phyloP scores from a whole-genome alignment of 1,139 yeast genomes.

The Spathaspora sp. region DNA sequence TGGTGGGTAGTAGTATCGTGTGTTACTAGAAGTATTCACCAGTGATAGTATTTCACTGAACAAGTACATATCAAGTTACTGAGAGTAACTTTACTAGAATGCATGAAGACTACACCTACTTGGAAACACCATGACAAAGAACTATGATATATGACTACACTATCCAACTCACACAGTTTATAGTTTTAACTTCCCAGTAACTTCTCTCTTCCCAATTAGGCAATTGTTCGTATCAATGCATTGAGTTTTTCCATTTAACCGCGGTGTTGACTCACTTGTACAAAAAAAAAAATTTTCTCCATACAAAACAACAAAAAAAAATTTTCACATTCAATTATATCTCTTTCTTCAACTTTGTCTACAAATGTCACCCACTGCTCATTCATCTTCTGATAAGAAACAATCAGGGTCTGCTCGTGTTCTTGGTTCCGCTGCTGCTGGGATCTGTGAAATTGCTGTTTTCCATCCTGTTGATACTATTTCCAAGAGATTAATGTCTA shows the following conservation, averaged over 20 bases:
- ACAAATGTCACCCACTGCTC: slow-evolving; percentile 50
- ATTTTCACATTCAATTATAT: not conserved
- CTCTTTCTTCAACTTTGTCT: not conserved
- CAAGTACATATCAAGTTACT: too few relatives aligned
- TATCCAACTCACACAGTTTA: not conserved
- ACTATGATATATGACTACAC: not conserved
- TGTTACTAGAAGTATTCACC: too few relatives aligned
- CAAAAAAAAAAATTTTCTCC: not conserved
- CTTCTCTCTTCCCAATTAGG: slow-evolving; percentile 4
- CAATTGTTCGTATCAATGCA: not conserved
- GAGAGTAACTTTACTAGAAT: too few relatives aligned
- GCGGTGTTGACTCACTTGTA: slow-evolving; percentile 6
- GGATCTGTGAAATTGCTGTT: slow-evolving; percentile 92
- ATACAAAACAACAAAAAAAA: slow-evolving; percentile 5
- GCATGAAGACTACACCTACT: too few relatives aligned
- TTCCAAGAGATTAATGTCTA: slow-evolving; percentile 96
- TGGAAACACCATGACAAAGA: not conserved
- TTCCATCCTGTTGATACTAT: slow-evolving; percentile 99
- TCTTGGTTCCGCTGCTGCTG: slow-evolving; percentile 96
- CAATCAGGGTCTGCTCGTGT: slow-evolving; percentile 91
- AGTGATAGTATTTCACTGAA: too few relatives aligned
- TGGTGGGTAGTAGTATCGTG: too few relatives aligned
- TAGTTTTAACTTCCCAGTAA: not conserved
- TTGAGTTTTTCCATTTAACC: not conserved
- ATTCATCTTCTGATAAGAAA: slow-evolving; percentile 60